phyloP scores from a whole-genome alignment of 805 yeast genomes.

The Nakazawaea holstii region DNA sequence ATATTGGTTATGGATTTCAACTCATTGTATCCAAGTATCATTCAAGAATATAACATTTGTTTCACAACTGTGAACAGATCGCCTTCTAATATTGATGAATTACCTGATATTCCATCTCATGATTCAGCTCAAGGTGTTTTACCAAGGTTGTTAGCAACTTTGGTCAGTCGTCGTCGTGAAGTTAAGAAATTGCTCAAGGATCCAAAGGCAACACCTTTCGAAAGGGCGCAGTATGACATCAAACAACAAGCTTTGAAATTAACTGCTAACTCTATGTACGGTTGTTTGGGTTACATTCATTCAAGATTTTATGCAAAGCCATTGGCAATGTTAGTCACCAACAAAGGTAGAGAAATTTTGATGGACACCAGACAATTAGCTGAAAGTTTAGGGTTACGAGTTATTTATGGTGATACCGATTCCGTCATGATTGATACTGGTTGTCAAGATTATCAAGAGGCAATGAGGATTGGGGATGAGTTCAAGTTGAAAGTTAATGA shows the following conservation, averaged over 20 bases:
- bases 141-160: slow-evolving; percentile 74
- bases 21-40: slow-evolving; percentile 93
- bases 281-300: slow-evolving; percentile 89
- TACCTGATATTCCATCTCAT: slow-evolving; percentile 64
- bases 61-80: slow-evolving; percentile 88
- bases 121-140: slow-evolving; percentile 70
- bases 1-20: slow-evolving; percentile 97
- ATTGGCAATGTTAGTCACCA: slow-evolving; percentile 90
- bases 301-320: slow-evolving; percentile 96
- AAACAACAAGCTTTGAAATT: slow-evolving; percentile 93
- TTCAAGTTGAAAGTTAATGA: slow-evolving; percentile 86
- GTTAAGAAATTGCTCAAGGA: slow-evolving; percentile 83
- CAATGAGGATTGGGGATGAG: slow-evolving; percentile 75
- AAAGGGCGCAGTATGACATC: slow-evolving; percentile 83
- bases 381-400: slow-evolving; percentile 74
- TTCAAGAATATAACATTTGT: slow-evolving; percentile 95
- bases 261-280: slow-evolving; percentile 99
- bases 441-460: slow-evolving; percentile 60
- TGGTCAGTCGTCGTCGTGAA: slow-evolving; percentile 88
- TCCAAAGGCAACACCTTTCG: slow-evolving; percentile 56
- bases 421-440: slow-evolving; percentile 98
- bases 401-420: slow-evolving; percentile 97
- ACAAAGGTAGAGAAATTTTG: slow-evolving; percentile 91
- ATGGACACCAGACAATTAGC: slow-evolving; percentile 92
- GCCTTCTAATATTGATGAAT: slow-evolving; percentile 44